phyloP scores from a whole-genome alignment of 2,329 filamentous ascomycete species.

The Triangularia setosa region DNA sequence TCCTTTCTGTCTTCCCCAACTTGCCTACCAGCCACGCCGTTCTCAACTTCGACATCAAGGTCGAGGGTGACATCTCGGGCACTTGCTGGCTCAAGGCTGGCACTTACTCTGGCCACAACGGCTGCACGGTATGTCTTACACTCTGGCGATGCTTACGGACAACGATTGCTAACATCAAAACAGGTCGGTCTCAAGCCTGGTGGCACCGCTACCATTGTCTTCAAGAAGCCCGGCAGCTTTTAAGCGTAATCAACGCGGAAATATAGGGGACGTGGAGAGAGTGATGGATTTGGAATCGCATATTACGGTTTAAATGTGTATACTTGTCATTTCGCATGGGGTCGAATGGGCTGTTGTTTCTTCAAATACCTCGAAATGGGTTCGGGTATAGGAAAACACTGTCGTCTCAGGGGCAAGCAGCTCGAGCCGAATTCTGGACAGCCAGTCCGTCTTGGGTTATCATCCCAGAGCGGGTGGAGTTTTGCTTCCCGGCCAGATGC shows the following conservation, averaged over 20 bases:
- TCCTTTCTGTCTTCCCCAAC: conserved; percentile 83
- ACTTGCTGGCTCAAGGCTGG: conserved; percentile 65
- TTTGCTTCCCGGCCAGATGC: conserved; percentile 2
- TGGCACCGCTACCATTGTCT: conserved; percentile 43
- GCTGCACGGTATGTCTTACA: conserved; percentile 76
- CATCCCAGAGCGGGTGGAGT: background rate
- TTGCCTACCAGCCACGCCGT: conserved; percentile 64
- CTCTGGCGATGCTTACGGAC: background rate
- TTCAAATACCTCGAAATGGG: conserved; percentile 7
- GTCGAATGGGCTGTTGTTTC: conserved; percentile 2
- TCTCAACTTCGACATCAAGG: conserved; percentile 76
- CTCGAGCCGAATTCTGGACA: background rate
- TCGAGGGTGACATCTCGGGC: conserved; percentile 59
- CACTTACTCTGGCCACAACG: conserved; percentile 57
- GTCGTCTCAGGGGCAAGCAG: background rate
- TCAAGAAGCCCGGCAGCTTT: conserved; percentile 24
- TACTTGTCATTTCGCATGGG: conserved; percentile 20
- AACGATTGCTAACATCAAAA: background rate
- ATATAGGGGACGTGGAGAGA: background rate
- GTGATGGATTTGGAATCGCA: conserved; percentile 17
- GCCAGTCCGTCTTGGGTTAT: no score
- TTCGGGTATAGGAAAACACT: background rate
- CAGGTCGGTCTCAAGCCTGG: conserved; percentile 43
- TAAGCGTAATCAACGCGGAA: conserved; percentile 6
- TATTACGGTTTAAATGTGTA: conserved; percentile 24